Percentiles rank a stretch among this genome's conserved stretches.
Evolutionary conservation across 1,284 basidiomycete species (phyloP).

Genomic region (Cutaneotrichosporon mucoides): DNA sequence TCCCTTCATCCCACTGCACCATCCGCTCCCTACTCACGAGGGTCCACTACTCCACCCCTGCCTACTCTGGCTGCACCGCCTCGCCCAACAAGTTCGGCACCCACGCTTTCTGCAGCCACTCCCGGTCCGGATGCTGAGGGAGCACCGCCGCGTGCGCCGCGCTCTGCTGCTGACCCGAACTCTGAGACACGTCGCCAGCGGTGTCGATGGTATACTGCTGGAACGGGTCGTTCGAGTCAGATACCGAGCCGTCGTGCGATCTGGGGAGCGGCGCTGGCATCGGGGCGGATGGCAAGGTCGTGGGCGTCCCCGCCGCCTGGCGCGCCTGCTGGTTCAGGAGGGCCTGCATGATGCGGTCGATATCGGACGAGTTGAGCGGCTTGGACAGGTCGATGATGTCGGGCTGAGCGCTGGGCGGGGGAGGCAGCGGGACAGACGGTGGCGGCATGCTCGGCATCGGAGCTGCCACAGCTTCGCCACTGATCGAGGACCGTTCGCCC

Average conservation of each 20-base stretch:
- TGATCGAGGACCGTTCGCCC: not conserved
- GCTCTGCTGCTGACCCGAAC: too few species aligned
- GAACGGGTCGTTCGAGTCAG: slow-evolving; percentile 9
- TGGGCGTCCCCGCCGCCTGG: not conserved
- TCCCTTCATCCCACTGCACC: not conserved
- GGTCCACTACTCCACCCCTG: not conserved
- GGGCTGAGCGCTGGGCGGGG: slow-evolving; percentile 12
- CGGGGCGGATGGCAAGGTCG: too few species aligned
- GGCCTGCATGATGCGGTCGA: slow-evolving; percentile 40
- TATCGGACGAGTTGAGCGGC: slow-evolving; percentile 38
- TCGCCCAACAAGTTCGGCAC: slow-evolving; percentile 3
- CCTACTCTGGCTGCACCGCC: slow-evolving; percentile 2
- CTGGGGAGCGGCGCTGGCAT: not conserved
- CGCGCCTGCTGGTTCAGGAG: slow-evolving; percentile 31
- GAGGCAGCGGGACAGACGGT: not conserved
- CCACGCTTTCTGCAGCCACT: slow-evolving; percentile 12
- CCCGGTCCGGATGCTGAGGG: not conserved
- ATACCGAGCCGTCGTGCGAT: not conserved
- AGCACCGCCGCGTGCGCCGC: too few species aligned
- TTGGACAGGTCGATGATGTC: slow-evolving; percentile 45
- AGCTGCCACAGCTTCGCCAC: not conserved
- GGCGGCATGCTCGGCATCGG: not conserved
- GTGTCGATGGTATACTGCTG: slow-evolving; percentile 11
- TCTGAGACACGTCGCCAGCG: too few species aligned
- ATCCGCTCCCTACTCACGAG: not conserved